Base-by-base conservation (phyloP, 169 alveolate genomes). In the Cryptosporidium bovis region DNA sequence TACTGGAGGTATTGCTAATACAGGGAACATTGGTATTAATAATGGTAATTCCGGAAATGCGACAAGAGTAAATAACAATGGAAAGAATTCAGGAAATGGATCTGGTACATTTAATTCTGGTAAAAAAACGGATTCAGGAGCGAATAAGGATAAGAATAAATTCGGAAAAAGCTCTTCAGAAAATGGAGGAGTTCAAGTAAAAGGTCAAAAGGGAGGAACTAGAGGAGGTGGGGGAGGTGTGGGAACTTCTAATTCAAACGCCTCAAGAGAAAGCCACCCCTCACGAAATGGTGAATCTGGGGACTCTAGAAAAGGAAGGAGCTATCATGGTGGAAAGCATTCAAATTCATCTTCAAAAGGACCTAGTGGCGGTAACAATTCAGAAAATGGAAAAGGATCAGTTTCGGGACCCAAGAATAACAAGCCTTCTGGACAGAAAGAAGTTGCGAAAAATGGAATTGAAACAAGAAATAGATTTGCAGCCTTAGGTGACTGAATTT, bases 391-490 rank as follows among this genome's bases (percentile, higher is more conserved):
- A 20, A 31, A 66, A 64, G 71, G 71, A 44, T 34, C 60, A n/a
- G 13, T 24, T n/a, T 36, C 64, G 4, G 82, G 82, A 46, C 3
- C 1, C 27, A 34, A 46, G 15, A 66, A 64, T 15, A 64, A 64
- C 16, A 24, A 66, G 1, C 15, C 50, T 20, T 44, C 60, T 16
- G 87, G 77, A 60, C 60, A 29, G 16, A 77, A 56, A 15, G 53
- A 34, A 8, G 48, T 40, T 8, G 10, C 10, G 48, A 40, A 40
- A 7, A 56, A 77, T 24, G 53, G 18, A 18, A 69, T 77, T 27
- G 87, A 77, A 31, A 77, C 87, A 13, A 77, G 87, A 48, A 77
- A 77, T 60, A 33, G 87, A 24, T 77, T 77, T 60, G 87, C 87
- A 24, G 87, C 87, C 12, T 44, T 77, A 48, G 87, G 48, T 16